Conservation (phyloP, 371 early-diverging fungal species). For the Batrachochytrium dendrobatidis region DNA sequence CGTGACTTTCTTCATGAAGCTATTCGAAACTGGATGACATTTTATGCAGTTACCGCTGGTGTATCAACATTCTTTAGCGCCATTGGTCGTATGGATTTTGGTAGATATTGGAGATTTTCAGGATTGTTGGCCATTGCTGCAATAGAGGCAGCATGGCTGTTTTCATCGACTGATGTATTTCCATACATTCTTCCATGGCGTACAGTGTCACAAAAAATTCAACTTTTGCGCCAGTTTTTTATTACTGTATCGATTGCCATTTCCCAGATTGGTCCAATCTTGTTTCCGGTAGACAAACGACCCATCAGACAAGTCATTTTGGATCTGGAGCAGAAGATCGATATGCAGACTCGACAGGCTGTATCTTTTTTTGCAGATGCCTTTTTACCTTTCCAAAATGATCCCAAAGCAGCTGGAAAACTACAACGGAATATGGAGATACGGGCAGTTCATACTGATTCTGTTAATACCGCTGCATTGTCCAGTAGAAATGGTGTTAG, state of each 20-base stretch:
- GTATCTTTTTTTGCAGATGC: constrained; percentile 23
- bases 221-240: constrained; percentile 49
- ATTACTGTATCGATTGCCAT: constrained; percentile 48
- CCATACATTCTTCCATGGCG: constrained; percentile 31
- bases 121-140: constrained; percentile 38
- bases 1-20: constrained; percentile 35
- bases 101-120: constrained; percentile 53
- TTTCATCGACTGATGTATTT: constrained; percentile 21
- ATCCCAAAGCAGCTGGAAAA: constrained; percentile 27
- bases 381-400: constrained; percentile 39
- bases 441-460: neutral
- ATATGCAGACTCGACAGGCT: constrained; percentile 33
- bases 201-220: constrained; percentile 43
- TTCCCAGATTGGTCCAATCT: constrained; percentile 54
- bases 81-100: constrained; percentile 48
- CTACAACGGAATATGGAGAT: constrained; percentile 46
- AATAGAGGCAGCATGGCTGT: constrained; percentile 41
- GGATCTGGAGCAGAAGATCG: constrained; percentile 40
- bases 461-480: neutral
- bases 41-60: constrained; percentile 41
- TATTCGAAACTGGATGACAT: constrained; percentile 25
- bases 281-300: constrained; percentile 32
- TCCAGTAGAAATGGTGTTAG: neutral
- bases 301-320: constrained; percentile 18
- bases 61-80: constrained; percentile 42